These are phyloP conservation scores for Mycena crocata DNA, from an alignment of 768 basidiomycete genomes.

Conservation along the genomic window DNA sequence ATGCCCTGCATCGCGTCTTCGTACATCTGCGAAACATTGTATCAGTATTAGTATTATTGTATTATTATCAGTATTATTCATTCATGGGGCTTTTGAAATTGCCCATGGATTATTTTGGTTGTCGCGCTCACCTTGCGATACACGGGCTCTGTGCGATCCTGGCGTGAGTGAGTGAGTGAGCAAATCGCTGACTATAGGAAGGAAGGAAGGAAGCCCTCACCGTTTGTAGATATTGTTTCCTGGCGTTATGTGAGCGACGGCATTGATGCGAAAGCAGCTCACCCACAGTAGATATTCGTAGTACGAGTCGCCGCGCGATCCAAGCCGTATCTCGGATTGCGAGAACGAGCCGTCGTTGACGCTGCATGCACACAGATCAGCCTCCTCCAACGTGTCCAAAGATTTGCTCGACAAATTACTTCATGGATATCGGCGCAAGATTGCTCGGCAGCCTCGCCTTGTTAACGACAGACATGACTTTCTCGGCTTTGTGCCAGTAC, in stretches of 20 bases:
- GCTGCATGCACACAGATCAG: too few species aligned
- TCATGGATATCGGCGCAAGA: slow-evolving; percentile 79
- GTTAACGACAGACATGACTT: slow-evolving; percentile 71
- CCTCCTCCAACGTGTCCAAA: too few species aligned
- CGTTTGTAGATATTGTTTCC: slow-evolving; percentile 77
- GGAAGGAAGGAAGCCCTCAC: slow-evolving; percentile 42
- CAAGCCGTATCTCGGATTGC: slow-evolving; percentile 74
- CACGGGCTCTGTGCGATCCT: slow-evolving; percentile 69
- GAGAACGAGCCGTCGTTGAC: slow-evolving; percentile 39
- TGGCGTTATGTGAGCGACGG: background rate
- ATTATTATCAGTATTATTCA: too few species aligned
- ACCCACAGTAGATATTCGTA: slow-evolving; percentile 80
- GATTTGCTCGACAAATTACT: slow-evolving; percentile 54
- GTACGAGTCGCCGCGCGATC: slow-evolving; percentile 84
- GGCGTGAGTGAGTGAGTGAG: slow-evolving; percentile 1
- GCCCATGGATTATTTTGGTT: too few species aligned
- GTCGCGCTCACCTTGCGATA: slow-evolving; percentile 62
- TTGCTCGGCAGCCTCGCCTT: slow-evolving; percentile 62
- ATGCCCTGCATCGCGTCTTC: slow-evolving; percentile 77
- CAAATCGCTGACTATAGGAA: background rate
- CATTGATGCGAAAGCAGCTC: background rate
- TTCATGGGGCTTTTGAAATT: too few species aligned
- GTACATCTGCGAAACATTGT: slow-evolving; percentile 75
- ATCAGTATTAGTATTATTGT: slow-evolving; percentile 23
- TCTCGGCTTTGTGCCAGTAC: slow-evolving; percentile 77